Evolutionary conservation across 225 moss, liverwort and hornwort species (phyloP).

Genomic region (Physcomitrellopsis africana): DNA sequence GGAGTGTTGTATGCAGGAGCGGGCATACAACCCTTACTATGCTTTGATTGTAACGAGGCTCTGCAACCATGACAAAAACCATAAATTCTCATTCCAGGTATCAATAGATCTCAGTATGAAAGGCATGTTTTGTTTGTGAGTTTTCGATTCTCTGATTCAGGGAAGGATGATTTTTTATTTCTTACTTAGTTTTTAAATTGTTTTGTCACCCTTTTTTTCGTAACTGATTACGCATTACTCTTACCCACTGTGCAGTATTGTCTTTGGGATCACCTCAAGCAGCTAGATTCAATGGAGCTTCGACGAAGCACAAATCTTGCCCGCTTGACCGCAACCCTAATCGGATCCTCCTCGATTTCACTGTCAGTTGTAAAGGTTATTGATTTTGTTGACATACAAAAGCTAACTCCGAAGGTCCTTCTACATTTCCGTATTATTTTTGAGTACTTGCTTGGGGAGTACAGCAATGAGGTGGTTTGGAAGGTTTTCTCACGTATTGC

Average conservation of each 20-base stretch:
- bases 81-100: slow-evolving; percentile 98
- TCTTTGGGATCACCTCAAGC: slow-evolving; percentile 98
- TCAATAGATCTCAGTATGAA: not conserved
- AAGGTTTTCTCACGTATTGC: slow-evolving; percentile 80
- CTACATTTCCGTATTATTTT: slow-evolving; percentile 87
- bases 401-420: slow-evolving; percentile 74
- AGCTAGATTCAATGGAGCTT: slow-evolving; percentile 79
- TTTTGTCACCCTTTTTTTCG: too few relatives aligned
- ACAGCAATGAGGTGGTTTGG: slow-evolving; percentile 73
- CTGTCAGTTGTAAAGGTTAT: slow-evolving; percentile 83
- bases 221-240: not conserved
- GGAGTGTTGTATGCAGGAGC: slow-evolving; percentile 97
- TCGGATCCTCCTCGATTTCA: slow-evolving; percentile 70
- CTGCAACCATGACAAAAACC: slow-evolving; percentile 90
- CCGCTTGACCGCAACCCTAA: slow-evolving; percentile 67
- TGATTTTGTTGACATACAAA: slow-evolving; percentile 76
- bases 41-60: slow-evolving; percentile 72
- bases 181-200: not conserved
- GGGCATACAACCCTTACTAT: slow-evolving; percentile 87
- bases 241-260: slow-evolving; percentile 67
- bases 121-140: not conserved
- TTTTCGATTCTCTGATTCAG: too few relatives aligned
- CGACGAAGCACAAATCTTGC: slow-evolving; percentile 85
- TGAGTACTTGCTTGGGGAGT: slow-evolving; percentile 59
- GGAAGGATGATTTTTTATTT: not conserved